Evolutionary conservation across 1,284 basidiomycete genomes (phyloP), one percentile per base, ranked within the genome.

Genomic region (Puccinia sorghi): DNA sequence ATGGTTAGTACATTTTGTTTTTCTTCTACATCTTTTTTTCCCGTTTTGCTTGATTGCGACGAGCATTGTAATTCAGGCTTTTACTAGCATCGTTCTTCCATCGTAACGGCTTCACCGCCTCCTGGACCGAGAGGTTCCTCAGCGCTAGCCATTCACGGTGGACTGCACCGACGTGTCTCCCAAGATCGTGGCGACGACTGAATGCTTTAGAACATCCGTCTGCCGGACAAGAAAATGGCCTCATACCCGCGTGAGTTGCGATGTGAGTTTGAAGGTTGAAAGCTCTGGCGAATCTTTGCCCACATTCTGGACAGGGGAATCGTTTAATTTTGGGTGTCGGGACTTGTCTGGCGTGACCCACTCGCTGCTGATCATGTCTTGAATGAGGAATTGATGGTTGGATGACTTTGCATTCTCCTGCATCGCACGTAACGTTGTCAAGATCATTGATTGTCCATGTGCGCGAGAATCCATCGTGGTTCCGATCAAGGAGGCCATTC

Each of bases 201-300:
- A 94, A 94, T 3, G 92, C 91, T 73, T 93, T 90, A 13, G 90
- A 91, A 82, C 93, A 94, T 13, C 89, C 88, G 66, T 88, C 87
- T 84, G 93, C 91, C 57, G 90, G 90, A 84, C 93, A 94, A 46
- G 90, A 88, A 82, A 92, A 91, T 0, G 92, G 92, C 86, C 94
- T 94, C 66, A 90, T 86, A 22, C 93, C 92, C 83, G 94, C 92
- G 84, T 94, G 93, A 2, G 93, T 94, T 6, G 90, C 90, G 87
- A 93, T 89, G 84, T 94, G 93, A 0, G 93, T 94, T 86, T 94
- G 94, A 79, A 94, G 85, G 82, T 94, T 94, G 85, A 91, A 94
- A 0, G 92, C 92, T n/a, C 93, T 88, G 25, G 92, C 93, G 82
- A 94, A 94, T 37, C 46, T 39, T 61, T 61, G 57, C 6, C 66